Conservation (phyloP, 768 basidiomycete genomes). For the Lactarius deliciosus region DNA sequence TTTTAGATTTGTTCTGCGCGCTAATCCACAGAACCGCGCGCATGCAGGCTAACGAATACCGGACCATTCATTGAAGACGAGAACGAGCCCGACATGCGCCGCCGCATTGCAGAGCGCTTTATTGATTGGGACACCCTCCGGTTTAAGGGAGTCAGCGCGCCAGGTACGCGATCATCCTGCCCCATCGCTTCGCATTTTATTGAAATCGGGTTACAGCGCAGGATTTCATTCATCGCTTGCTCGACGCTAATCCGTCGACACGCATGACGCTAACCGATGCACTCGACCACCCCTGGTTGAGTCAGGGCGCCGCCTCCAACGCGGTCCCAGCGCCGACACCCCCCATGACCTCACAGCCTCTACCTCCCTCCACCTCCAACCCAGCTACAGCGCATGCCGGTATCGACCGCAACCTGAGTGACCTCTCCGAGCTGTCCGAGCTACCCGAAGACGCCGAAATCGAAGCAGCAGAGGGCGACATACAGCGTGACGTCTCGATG, state of each 20-base stretch:
- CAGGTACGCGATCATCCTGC: conserved; percentile 43
- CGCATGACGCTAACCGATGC: conserved; percentile 76
- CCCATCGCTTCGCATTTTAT: not conserved
- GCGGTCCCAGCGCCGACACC: not conserved
- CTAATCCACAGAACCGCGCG: not conserved
- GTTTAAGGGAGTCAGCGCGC: conserved; percentile 33
- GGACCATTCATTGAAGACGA: conserved; percentile 23
- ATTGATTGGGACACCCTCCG: conserved; percentile 22
- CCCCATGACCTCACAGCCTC: not conserved
- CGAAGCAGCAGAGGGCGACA: not conserved
- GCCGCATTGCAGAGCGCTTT: conserved; percentile 25
- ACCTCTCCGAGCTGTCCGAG: conserved; percentile 18
- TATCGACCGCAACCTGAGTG: conserved; percentile 8
- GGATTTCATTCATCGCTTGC: conserved; percentile 65
- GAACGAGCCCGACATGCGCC: not conserved
- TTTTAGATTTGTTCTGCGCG: not conserved
- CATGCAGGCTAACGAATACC: conserved; percentile 8
- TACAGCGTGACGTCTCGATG: conserved; percentile 23
- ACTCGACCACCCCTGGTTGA: conserved; percentile 76
- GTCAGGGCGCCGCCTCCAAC: not conserved
- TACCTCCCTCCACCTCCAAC: not conserved
- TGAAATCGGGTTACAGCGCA: conserved; percentile 42
- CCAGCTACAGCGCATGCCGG: not conserved
- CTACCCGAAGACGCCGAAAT: conserved; percentile 9
- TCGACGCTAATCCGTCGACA: conserved; percentile 57